phyloP scores from a whole-genome alignment of 2,329 filamentous ascomycete genomes.

The Paecilomyces formosus region DNA sequence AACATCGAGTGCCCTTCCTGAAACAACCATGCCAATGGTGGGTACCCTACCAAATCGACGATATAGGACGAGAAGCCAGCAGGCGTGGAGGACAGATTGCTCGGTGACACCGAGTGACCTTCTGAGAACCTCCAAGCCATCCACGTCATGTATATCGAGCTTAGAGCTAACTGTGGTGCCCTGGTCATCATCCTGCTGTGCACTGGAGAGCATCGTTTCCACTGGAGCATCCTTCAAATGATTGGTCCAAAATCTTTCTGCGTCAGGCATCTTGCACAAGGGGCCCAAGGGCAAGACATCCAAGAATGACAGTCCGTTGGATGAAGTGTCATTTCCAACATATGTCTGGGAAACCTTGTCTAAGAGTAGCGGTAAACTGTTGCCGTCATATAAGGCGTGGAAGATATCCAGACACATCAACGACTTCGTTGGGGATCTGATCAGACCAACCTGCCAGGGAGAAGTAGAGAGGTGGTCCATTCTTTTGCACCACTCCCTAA shows the following conservation, averaged over 20 bases:
- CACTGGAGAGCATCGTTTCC: slow-evolving; percentile 21
- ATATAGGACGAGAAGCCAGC: slow-evolving; percentile 61
- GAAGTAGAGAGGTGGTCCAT: slow-evolving; percentile 39
- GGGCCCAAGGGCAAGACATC: slow-evolving; percentile 65
- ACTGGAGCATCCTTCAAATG: slow-evolving; percentile 39
- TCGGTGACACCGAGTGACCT: slow-evolving; percentile 61
- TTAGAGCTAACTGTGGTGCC: slow-evolving; percentile 10
- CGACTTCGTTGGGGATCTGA: slow-evolving; percentile 16
- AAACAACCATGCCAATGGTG: slow-evolving; percentile 67
- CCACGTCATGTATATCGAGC: slow-evolving; percentile 25
- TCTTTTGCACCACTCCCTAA: slow-evolving; percentile 45
- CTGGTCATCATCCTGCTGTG: slow-evolving; percentile 9
- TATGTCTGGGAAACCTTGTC: slow-evolving; percentile 51
- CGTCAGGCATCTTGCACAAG: slow-evolving; percentile 42
- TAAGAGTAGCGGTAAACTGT: slow-evolving; percentile 64
- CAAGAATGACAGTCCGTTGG: slow-evolving; percentile 51
- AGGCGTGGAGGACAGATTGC: slow-evolving; percentile 70
- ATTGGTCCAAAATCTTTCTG: slow-evolving; percentile 60
- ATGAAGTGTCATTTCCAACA: slow-evolving; percentile 13
- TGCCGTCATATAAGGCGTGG: slow-evolving; percentile 81
- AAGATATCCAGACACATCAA: slow-evolving; percentile 64
- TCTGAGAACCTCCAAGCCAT: slow-evolving; percentile 46
- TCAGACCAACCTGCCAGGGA: slow-evolving; percentile 26
- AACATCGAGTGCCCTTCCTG: slow-evolving; percentile 66
- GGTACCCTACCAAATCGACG: slow-evolving; percentile 40